Base-by-base conservation (phyloP, 2,329 filamentous ascomycete species). In the Penicillium janthinellum region DNA sequence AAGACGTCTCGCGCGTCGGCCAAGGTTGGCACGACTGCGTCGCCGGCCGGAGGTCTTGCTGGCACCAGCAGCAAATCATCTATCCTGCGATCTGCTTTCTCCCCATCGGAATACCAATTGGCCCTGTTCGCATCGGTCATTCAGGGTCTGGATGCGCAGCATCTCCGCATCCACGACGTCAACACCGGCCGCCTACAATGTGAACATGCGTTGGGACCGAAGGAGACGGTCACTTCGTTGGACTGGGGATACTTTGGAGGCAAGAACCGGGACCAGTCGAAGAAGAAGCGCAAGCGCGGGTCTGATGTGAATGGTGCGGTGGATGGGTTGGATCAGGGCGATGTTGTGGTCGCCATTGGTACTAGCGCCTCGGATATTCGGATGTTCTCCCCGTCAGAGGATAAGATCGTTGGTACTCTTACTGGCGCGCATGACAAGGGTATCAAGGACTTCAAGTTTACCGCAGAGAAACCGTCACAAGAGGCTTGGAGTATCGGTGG, bases 401-500 rank as follows among this genome's bases (percentile, higher is more conserved):
- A 79, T 56, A 79, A 78, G 67, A 67, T 82, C 45, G 72, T 82
- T 5, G 78, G 76, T 8, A 75, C 70, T 8, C 68, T 84, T 51
- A 73, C 72, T 31, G 80, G 77, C 47, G 80, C 68, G 5, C 82
- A 84, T 65, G 77, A 81, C 15, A 77, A 77, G 59, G 80, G 77
- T 35, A 75, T 83, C 53, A 76, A 73, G 64, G 80, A 82, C 63
- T 83, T 84, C 70, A 81, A 81, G 65, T 84, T 84, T 64, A 78
- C 77, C 7, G 70, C 75, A 44, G 71, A 74, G 35, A 70, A 70
- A 7, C 71, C 75, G 22, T 70, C 66, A 55, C 67, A 73, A 22
- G 78, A 80, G 63, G 81, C 75, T n/a, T 84, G 82, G 82, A 83
- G 82, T 75, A 78, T 83, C 59, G 82, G 82, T 51, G 79, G 78